Percentiles rank a stretch among this genome's conserved stretches.
These are phyloP conservation scores for Veloboletus limbatus DNA, from an alignment of 1,284 basidiomycete genomes.

Conservation along the genomic window DNA sequence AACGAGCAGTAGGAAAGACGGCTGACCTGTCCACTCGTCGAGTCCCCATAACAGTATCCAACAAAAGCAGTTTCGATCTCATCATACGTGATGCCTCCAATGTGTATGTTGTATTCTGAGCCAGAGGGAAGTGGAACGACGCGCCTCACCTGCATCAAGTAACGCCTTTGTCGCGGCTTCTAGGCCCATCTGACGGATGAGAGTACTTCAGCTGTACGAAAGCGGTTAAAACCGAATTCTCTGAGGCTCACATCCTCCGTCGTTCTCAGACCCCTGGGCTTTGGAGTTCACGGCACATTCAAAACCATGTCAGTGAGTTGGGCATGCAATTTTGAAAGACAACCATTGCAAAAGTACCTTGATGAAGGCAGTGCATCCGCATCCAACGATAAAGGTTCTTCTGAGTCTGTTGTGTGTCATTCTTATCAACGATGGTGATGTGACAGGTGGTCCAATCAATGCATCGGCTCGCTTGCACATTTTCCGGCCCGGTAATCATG, in stretches of 20 bases:
- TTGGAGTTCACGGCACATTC: background rate
- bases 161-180: constrained; percentile 69
- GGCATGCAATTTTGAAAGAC: background rate
- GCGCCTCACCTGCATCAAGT: constrained; percentile 71
- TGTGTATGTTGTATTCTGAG: background rate
- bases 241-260: constrained; percentile 21
- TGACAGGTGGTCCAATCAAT: too few relatives aligned
- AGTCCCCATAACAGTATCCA: constrained; percentile 81
- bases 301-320: background rate
- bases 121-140: background rate
- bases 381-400: constrained; percentile 26
- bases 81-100: constrained; percentile 75
- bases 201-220: background rate
- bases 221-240: too few relatives aligned
- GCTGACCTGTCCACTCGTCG: constrained; percentile 70
- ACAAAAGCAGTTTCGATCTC: constrained; percentile 71
- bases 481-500: too few relatives aligned
- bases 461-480: too few relatives aligned
- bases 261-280: constrained; percentile 26
- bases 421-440: background rate
- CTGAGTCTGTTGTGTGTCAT: constrained; percentile 15
- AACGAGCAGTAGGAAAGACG: background rate
- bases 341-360: constrained; percentile 11
- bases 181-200: constrained; percentile 2
- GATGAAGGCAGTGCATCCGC: constrained; percentile 27